phyloP scores from a whole-genome alignment of 164 flowering plant species.

The Tinospora cordifolia region DNA sequence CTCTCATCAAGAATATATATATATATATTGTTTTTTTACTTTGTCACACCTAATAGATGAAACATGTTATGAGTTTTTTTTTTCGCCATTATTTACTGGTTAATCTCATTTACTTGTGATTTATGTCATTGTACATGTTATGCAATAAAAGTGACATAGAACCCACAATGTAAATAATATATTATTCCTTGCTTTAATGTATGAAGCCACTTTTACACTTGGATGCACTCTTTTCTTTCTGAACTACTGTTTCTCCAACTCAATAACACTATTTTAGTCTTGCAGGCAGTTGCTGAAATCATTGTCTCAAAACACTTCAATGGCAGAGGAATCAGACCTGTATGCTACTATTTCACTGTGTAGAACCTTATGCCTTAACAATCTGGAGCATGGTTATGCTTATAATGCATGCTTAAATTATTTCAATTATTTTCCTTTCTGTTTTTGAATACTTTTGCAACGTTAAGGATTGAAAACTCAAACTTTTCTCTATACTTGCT shows the following conservation, averaged over 20 bases:
- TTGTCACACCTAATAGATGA: too few relatives aligned
- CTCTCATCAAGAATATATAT: too few relatives aligned
- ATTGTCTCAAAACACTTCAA: conserved; percentile 61
- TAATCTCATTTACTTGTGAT: too few relatives aligned
- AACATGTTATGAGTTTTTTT: too few relatives aligned
- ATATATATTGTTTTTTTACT: too few relatives aligned
- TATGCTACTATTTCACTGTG: conserved; percentile 19
- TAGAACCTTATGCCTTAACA: not conserved
- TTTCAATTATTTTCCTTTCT: not conserved
- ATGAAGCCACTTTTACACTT: not conserved
- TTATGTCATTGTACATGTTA: too few relatives aligned
- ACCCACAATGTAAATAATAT: too few relatives aligned
- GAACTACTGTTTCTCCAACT: not conserved
- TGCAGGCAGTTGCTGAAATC: conserved; percentile 81
- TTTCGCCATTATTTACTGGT: too few relatives aligned
- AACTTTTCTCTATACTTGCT: too few relatives aligned
- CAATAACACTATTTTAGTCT: not conserved
- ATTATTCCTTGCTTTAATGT: not conserved
- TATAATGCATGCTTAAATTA: not conserved
- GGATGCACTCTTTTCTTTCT: not conserved
- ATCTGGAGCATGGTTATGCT: not conserved
- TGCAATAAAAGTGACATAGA: too few relatives aligned
- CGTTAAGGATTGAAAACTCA: too few relatives aligned
- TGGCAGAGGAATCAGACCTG: conserved; percentile 46
- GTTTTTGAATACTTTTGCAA: not conserved